Base-by-base conservation (phyloP, 768 basidiomycete genomes). In the Porpolomopsis calyptriformis region DNA sequence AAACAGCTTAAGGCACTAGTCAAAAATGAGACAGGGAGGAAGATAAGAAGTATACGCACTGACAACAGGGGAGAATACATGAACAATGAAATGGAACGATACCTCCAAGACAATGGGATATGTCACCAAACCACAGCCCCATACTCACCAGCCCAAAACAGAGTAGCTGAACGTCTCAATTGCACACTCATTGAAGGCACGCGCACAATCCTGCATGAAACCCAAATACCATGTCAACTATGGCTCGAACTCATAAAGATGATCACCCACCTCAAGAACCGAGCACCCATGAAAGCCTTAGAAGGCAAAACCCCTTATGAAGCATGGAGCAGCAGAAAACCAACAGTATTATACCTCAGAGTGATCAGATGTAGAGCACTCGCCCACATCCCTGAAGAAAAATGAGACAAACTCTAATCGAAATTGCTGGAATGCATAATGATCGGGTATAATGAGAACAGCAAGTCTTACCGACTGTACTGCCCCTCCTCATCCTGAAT, bases 131-230 rank as follows among this genome's bases (percentile, higher is more conserved):
- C 48, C 4, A 64, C 60, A 12, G 54, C 51, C 1, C 61, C 55
- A 1, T 40, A 63, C 40, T 56, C 60, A 2, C 60, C 62, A 1
- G 40, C 57, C 23, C 59, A 64, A 27, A 64, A 65, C 23, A 59
- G 64, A 6, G 49, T 63, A 1, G 57, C 61, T 0, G 60, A 65
- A 49, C 52, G 52, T 3, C 47, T 56, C 1, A 65, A 64, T 41
- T 46, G 51, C 1, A 57, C 55, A 1, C 26, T 61, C 1, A 25
- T 56, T 5, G 56, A 60, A 29, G 34, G 48, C 2, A 50, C 52
- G 0, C 49, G 57, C 0, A 47, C 59, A 0, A 52, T 62, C 50
- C 53, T 63, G 0, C 25, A 52, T 5, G 20, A 58, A 3, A 47
- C 34, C 6, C 12, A 22, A 1, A 14, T 66, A 0, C 63, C 60